A percentile compares a stretch with the other conserved stretches of the same genome.
These are phyloP conservation scores for Podila horticola DNA, from an alignment of 192 early-diverging fungal species.

Conservation along the genomic window DNA sequence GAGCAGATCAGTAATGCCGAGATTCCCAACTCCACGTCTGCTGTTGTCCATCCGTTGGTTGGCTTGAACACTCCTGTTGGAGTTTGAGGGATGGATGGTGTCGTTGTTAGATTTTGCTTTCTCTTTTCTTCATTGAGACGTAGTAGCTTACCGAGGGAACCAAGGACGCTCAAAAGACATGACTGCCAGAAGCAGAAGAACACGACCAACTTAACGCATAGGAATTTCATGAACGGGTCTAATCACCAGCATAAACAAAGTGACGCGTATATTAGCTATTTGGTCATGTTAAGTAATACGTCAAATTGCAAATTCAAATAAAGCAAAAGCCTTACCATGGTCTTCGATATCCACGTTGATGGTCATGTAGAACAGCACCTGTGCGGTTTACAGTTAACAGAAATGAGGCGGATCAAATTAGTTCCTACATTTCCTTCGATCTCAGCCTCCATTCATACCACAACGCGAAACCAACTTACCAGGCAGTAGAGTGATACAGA, in stretches of 20 bases:
- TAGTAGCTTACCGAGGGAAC: slow-evolving; percentile 28
- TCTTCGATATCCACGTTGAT: slow-evolving; percentile 44
- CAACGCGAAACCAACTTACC: slow-evolving; percentile 53
- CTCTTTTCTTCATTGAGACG: not conserved
- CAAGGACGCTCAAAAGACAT: slow-evolving; percentile 25
- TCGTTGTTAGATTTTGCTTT: not conserved
- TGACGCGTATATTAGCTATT: no score
- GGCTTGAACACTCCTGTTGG: slow-evolving; percentile 8
- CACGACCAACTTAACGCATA: slow-evolving; percentile 53
- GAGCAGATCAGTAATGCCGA: slow-evolving; percentile 42
- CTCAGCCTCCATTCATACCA: no score
- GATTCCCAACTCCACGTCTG: slow-evolving; percentile 47
- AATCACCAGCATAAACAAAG: not conserved
- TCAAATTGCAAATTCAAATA: not conserved
- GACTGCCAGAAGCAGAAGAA: slow-evolving; percentile 48
- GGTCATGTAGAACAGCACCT: slow-evolving; percentile 47
- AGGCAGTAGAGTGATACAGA: slow-evolving; percentile 74
- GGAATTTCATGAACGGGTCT: slow-evolving; percentile 52
- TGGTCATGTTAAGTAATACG: no score
- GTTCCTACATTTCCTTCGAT: not conserved
- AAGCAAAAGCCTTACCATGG: slow-evolving; percentile 19
- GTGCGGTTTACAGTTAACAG: not conserved
- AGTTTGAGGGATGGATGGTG: not conserved
- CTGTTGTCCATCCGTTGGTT: slow-evolving; percentile 32
- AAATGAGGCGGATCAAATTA: no score